Conservation (phyloP, 1,284 basidiomycete genomes). For the Sanguinoderma infundibulare region DNA sequence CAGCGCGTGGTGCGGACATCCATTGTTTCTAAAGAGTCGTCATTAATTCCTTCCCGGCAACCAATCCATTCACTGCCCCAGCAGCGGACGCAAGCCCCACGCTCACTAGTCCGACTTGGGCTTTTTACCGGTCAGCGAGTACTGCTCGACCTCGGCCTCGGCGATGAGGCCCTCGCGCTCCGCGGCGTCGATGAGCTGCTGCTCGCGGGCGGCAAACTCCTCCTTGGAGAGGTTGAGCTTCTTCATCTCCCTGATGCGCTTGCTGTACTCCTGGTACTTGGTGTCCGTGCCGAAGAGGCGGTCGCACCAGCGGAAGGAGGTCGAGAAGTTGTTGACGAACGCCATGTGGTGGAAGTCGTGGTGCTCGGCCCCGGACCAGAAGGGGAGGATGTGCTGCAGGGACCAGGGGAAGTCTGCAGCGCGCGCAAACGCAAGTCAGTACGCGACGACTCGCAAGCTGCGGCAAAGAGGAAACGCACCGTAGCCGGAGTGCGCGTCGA, state of each 20-base stretch:
- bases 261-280: slow-evolving; percentile 83
- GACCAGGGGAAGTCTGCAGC: slow-evolving; percentile 92
- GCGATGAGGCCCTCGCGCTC: slow-evolving; percentile 76
- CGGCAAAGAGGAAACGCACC: slow-evolving; percentile 56
- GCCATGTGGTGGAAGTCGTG: slow-evolving; percentile 98
- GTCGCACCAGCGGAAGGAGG: slow-evolving; percentile 94
- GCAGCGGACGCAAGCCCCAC: not conserved
- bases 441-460: not conserved
- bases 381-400: slow-evolving; percentile 91
- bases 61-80: not conserved
- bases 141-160: slow-evolving; percentile 62
- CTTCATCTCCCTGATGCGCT: slow-evolving; percentile 57
- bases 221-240: slow-evolving; percentile 53
- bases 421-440: not conserved
- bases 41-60: not conserved
- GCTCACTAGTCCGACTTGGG: slow-evolving; percentile 28
- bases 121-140: slow-evolving; percentile 34
- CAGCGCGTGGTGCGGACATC: not conserved
- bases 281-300: slow-evolving; percentile 84
- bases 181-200: slow-evolving; percentile 60
- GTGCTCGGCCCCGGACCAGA: slow-evolving; percentile 99
- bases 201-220: slow-evolving; percentile 60
- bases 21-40: not conserved
- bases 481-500: slow-evolving; percentile 97
- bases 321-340: slow-evolving; percentile 89